phyloP scores from a whole-genome alignment of 2,329 filamentous ascomycete genomes.

The Didymella exigua region DNA sequence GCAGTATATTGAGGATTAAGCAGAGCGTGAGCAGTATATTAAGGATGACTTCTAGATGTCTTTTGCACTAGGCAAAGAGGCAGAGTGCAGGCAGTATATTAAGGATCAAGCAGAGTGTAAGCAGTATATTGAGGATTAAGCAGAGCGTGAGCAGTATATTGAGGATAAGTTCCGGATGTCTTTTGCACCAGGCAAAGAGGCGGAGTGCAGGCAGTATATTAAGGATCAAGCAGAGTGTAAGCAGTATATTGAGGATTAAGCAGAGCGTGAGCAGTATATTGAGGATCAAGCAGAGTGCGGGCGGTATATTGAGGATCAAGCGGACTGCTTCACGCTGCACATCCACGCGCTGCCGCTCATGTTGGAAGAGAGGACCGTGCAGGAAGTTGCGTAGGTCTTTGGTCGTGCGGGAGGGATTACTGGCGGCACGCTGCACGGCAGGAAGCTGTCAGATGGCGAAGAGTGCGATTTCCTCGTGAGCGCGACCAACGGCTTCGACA shows the following conservation, averaged over 20 bases:
- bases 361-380: constrained; percentile 1
- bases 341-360: constrained; percentile 14
- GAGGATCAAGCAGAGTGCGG: too few relatives aligned
- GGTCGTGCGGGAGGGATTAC: background rate
- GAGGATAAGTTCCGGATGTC: too few relatives aligned
- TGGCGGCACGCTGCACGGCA: background rate
- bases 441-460: background rate
- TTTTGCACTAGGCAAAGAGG: constrained; percentile 9
- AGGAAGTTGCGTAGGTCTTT: background rate
- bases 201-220: too few relatives aligned
- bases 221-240: too few relatives aligned
- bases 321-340: constrained; percentile 21
- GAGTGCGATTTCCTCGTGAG: background rate
- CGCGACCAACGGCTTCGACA: background rate
- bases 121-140: too few relatives aligned
- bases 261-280: too few relatives aligned
- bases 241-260: too few relatives aligned
- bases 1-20: too few relatives aligned
- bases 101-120: too few relatives aligned
- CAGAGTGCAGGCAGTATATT: background rate
- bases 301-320: constrained; percentile 18
- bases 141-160: too few relatives aligned
- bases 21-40: too few relatives aligned
- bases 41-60: constrained; percentile 19
- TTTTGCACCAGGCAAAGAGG: too few relatives aligned